phyloP scores from a whole-genome alignment of 129 eudicot species.

The Chrysanthemum lavandulifolium region DNA sequence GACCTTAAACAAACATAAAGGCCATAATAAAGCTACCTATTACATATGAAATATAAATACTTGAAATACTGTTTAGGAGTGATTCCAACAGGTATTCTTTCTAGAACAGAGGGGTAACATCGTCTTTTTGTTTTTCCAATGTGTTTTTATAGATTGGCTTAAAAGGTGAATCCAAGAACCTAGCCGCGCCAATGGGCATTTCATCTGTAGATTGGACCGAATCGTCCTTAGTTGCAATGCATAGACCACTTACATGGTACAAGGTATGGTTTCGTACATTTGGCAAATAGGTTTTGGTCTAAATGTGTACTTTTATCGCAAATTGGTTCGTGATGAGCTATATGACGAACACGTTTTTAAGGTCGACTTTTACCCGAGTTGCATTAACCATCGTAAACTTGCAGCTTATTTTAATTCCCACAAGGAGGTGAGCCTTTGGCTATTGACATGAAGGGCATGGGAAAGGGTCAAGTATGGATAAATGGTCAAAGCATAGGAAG shows the following conservation, averaged over 20 bases:
- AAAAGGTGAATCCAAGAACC: constrained; percentile 67
- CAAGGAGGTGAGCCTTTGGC: constrained; percentile 70
- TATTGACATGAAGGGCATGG: constrained; percentile 78
- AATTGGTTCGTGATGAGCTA: too few species aligned
- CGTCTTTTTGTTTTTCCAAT: neutral
- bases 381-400: constrained; percentile 12
- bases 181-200: constrained; percentile 46
- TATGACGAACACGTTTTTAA: neutral
- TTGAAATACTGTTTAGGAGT: too few species aligned
- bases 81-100: neutral
- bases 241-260: constrained; percentile 78
- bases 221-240: constrained; percentile 39
- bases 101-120: neutral
- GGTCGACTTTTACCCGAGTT: neutral
- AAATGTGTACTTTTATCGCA: too few species aligned
- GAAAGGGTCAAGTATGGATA: constrained; percentile 89
- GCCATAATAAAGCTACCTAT: too few species aligned
- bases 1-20: too few species aligned
- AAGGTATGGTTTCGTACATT: constrained; percentile 47
- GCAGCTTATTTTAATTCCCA: constrained; percentile 78
- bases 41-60: too few species aligned
- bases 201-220: constrained; percentile 64
- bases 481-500: constrained; percentile 90
- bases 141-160: constrained; percentile 55
- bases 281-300: too few species aligned